Evolutionary conservation across 345 rosid species (phyloP).

Genomic region (Alliaria petiolata): DNA sequence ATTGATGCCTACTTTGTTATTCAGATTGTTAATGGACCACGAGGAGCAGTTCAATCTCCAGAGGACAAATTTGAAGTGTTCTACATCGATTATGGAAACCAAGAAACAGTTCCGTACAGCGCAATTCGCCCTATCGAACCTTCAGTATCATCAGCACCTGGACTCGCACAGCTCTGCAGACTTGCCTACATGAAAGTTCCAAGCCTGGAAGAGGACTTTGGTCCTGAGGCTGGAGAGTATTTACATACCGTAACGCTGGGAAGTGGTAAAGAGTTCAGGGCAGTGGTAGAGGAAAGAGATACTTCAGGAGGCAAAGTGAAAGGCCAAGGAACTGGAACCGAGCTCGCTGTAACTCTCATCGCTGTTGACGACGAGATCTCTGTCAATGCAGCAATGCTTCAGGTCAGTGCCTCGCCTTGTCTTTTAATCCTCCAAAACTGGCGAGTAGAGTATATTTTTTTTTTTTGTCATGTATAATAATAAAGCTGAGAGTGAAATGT

Average conservation of each 20-base stretch:
- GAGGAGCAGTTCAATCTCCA: slow-evolving; percentile 61
- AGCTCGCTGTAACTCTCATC: slow-evolving; percentile 62
- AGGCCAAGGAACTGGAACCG: slow-evolving; percentile 91
- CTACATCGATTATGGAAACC: slow-evolving; percentile 93
- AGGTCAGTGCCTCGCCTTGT: slow-evolving; percentile 42
- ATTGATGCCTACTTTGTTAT: slow-evolving; percentile 3
- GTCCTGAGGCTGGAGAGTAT: slow-evolving; percentile 81
- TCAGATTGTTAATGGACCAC: slow-evolving; percentile 86
- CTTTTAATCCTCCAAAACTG: not conserved
- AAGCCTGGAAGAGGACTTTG: slow-evolving; percentile 70
- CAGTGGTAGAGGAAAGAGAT: slow-evolving; percentile 82
- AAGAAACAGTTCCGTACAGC: slow-evolving; percentile 75
- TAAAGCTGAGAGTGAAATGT: slow-evolving; percentile 8
- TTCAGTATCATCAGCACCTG: slow-evolving; percentile 67
- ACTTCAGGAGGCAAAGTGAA: slow-evolving; percentile 83
- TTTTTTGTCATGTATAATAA: not conserved
- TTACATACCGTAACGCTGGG: slow-evolving; percentile 56
- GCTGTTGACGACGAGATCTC: slow-evolving; percentile 75
- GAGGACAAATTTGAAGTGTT: slow-evolving; percentile 89
- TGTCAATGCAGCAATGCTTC: slow-evolving; percentile 79
- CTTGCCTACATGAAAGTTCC: slow-evolving; percentile 94
- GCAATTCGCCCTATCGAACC: slow-evolving; percentile 72
- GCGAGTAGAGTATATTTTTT: not conserved
- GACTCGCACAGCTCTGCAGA: slow-evolving; percentile 90
- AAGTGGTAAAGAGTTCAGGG: slow-evolving; percentile 69